phyloP scores from a whole-genome alignment of 306 rosid genomes.

The Lathyrus oleraceus region DNA sequence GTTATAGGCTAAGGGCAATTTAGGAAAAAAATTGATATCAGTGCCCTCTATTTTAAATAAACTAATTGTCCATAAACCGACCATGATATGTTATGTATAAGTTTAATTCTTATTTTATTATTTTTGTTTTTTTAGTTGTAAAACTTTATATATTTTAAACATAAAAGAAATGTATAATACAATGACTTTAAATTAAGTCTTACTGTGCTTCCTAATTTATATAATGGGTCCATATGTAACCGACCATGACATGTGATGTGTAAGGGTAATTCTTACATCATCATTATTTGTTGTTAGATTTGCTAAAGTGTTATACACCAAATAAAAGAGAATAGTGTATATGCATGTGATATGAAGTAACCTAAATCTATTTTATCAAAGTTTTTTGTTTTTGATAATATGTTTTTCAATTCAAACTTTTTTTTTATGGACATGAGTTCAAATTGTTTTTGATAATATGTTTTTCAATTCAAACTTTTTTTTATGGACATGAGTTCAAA shows the following conservation, averaged over 20 bases:
- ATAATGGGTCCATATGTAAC: slow-evolving; percentile 6
- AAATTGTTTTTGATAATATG: too few relatives aligned
- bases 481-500: too few relatives aligned
- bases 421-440: too few relatives aligned
- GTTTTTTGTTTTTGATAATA: too few relatives aligned
- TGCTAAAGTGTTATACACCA: not conserved
- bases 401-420: too few relatives aligned
- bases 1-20: not conserved
- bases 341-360: too few relatives aligned
- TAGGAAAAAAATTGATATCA: not conserved
- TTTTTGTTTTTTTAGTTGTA: not conserved
- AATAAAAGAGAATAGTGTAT: not conserved
- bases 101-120: not conserved
- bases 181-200: not conserved
- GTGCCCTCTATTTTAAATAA: slow-evolving; percentile 4
- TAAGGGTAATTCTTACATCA: not conserved
- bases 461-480: too few relatives aligned
- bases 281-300: not conserved
- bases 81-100: slow-evolving; percentile 6
- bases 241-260: slow-evolving; percentile 28
- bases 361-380: too few relatives aligned
- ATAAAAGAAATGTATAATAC: not conserved
- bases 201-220: not conserved
- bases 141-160: not conserved
- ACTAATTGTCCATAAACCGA: not conserved